Base-by-base conservation (phyloP, 129 eudicot species). In the Chrysanthemum lavandulifolium region DNA sequence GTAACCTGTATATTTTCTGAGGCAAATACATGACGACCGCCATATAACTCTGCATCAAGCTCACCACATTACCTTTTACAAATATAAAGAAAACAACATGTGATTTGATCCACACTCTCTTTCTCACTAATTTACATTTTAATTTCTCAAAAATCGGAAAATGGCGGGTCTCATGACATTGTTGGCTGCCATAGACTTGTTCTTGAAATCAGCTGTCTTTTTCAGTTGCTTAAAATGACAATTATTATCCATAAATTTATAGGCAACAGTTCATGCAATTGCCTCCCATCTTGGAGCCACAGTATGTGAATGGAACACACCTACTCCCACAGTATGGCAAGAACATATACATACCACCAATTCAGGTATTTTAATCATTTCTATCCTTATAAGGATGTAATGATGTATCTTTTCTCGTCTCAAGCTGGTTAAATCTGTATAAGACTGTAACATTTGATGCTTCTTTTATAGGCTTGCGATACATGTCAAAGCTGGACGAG, bases 241-340 rank as follows among this genome's bases (percentile, higher is more conserved):
- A 40, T 40, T 40, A 40, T 40, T 40, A 40, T 40, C 16, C 52
- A 51, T 72, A 52, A 21, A 76, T 33, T 62, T 81, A 57, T 65
- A 92, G 98, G 98, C 89, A 45, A 94, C 99, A 11, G 78, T 94
- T 69, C 86, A 86, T 76, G 91, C 86, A n/a, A 55, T 88, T 70
- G 99, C 97, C 48, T 82, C 89, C 33, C 86, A 90, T 79, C 82
- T 90, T 81, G 96, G 99, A 80, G 91, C 81, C 13, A 71, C 66
- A 63, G 65, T 94, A 80, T 82, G 65, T 79, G 99, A 94, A 76
- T 94, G 99, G 99, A 88, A 84, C 59, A 88, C 97, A 51, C 99
- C 99, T 58, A 90, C 96, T 76, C 99, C 99, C 12, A 94, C 97
- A 75, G 63, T 90, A 47, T 94, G 99, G 99, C 96, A 86, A 78